Evolutionary conservation across 2,329 filamentous ascomycete genomes (phyloP).

Genomic region (Chaetothyriales sp.): DNA sequence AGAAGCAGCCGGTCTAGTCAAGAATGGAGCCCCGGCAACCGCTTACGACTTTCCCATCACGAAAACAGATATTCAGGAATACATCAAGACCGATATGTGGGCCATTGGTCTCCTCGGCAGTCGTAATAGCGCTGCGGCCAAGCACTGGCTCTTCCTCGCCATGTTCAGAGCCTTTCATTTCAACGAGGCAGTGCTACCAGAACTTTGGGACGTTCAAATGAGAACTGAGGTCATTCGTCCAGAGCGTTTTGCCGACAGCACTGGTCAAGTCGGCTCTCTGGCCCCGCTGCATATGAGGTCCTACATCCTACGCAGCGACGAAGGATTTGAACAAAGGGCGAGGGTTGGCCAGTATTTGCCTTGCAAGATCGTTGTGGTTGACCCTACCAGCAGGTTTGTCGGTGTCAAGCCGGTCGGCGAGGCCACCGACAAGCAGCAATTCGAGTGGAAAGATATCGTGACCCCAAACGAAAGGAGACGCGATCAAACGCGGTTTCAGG

Average conservation of each 20-base stretch:
- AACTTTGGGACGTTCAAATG: slow-evolving; percentile 20
- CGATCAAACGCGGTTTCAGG: background rate
- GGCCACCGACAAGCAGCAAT: slow-evolving; percentile 2
- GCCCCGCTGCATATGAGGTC: slow-evolving; percentile 6
- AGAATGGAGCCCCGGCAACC: background rate
- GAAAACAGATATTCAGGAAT: slow-evolving; percentile 32
- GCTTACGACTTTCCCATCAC: slow-evolving; percentile 36
- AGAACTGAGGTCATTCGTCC: background rate
- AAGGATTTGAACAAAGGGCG: slow-evolving; percentile 9
- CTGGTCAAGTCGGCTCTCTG: slow-evolving; percentile 7
- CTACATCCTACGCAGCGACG: slow-evolving; percentile 2
- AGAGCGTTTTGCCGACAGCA: slow-evolving; percentile 3
- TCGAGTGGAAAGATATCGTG: background rate
- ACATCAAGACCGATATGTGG: slow-evolving; percentile 32
- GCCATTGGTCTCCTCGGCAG: slow-evolving; percentile 17
- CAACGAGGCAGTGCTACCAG: slow-evolving; percentile 38
- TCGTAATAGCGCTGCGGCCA: slow-evolving; percentile 14
- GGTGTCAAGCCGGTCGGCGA: slow-evolving; percentile 5
- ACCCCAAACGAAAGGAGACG: background rate
- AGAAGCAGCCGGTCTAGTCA: slow-evolving; percentile 33
- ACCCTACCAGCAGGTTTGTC: slow-evolving; percentile 2
- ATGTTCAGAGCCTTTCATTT: slow-evolving; percentile 47
- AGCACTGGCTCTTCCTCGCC: slow-evolving; percentile 39
- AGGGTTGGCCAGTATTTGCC: slow-evolving; percentile 8
- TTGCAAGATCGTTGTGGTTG: slow-evolving; percentile 12